Evolutionary conservation across 2,329 filamentous ascomycete species (phyloP).

Genomic region (Podosphaera xanthii): DNA sequence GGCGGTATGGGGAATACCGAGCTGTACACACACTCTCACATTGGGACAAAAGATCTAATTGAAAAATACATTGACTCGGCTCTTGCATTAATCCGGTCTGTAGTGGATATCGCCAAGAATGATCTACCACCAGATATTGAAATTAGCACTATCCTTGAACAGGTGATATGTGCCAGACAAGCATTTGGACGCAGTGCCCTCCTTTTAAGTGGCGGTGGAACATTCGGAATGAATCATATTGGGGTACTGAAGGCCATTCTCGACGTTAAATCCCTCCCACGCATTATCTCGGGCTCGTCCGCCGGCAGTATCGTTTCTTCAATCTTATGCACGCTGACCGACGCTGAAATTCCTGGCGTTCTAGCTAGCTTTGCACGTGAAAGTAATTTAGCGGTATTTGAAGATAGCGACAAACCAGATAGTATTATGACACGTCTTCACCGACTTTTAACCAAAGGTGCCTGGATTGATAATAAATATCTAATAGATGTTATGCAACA

Average conservation of each 20-base stretch:
- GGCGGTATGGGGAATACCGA: conserved; percentile 68
- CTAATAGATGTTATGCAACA: conserved; percentile 60
- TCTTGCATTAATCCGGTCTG: conserved; percentile 45
- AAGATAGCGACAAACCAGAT: conserved; percentile 32
- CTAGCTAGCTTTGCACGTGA: conserved; percentile 32
- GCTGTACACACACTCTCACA: conserved; percentile 63
- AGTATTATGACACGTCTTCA: conserved; percentile 45
- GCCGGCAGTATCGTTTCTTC: conserved; percentile 48
- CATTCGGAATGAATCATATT: conserved; percentile 51
- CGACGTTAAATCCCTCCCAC: conserved; percentile 36
- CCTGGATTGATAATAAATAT: conserved; percentile 67
- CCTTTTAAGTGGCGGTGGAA: conserved; percentile 43
- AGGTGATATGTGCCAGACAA: conserved; percentile 35
- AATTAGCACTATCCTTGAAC: conserved; percentile 28
- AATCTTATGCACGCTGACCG: conserved; percentile 38
- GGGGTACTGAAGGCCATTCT: conserved; percentile 46
- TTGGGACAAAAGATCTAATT: conserved; percentile 70
- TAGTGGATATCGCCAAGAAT: conserved; percentile 37
- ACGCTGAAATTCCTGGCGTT: conserved; percentile 36
- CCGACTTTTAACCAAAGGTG: conserved; percentile 57
- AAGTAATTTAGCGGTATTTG: conserved; percentile 41
- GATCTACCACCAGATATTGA: conserved; percentile 30
- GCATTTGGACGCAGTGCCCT: conserved; percentile 44
- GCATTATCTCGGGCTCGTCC: conserved; percentile 45
- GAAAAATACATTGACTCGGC: conserved; percentile 71